Evolutionary conservation across 2,329 filamentous ascomycete genomes (phyloP).

Genomic region (Ceratocystiopsis brevicomis): DNA sequence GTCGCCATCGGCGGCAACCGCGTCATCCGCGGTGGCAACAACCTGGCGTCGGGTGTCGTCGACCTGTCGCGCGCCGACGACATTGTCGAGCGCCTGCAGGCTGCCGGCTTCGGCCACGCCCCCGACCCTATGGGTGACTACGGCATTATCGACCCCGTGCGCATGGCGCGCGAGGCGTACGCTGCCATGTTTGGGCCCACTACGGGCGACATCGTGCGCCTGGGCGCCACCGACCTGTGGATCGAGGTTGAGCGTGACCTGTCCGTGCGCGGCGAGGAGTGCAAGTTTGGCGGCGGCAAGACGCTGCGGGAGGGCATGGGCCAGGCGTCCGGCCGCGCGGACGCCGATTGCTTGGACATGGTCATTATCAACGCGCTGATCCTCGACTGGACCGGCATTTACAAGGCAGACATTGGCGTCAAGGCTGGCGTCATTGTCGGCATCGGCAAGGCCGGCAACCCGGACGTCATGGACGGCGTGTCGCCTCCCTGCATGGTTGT

Average conservation of each 20-base stretch:
- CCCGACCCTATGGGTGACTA: conserved; percentile 35
- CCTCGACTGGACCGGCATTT: conserved; percentile 81
- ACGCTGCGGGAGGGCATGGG: conserved; percentile 91
- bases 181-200: conserved; percentile 85
- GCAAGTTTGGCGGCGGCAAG: conserved; percentile 88
- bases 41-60: conserved; percentile 53
- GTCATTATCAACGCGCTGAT: conserved; percentile 82
- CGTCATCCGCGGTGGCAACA: conserved; percentile 71
- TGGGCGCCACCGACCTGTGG: conserved; percentile 79
- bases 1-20: conserved; percentile 73
- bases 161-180: conserved; percentile 64
- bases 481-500: conserved; percentile 52
- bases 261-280: conserved; percentile 79
- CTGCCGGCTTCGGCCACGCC: conserved; percentile 60
- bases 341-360: conserved; percentile 58
- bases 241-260: conserved; percentile 74
- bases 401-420: conserved; percentile 91
- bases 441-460: conserved; percentile 89
- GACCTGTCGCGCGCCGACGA: conserved; percentile 42
- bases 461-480: conserved; percentile 90
- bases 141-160: conserved; percentile 38
- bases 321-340: conserved; percentile 59
- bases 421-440: conserved; percentile 72
- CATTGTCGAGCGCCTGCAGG: conserved; percentile 47
- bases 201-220: conserved; percentile 62